These are phyloP conservation scores for Entamoeba invadens DNA, from an alignment of 208 protist species.

Conservation along the genomic window DNA sequence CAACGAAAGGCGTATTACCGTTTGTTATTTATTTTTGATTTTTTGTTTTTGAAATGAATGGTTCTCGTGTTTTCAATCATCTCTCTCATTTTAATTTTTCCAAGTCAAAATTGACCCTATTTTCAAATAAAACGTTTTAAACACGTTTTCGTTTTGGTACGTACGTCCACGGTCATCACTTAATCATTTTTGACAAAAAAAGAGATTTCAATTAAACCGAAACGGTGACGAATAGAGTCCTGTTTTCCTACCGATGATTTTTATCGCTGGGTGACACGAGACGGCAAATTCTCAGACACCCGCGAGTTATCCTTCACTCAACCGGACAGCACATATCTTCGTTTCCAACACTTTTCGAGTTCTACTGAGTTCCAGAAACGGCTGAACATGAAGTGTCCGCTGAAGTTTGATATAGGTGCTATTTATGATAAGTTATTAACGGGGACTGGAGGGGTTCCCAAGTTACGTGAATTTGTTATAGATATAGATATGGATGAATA, in stretches of 20 bases:
- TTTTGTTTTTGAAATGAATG: no score
- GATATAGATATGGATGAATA: conserved; percentile 27
- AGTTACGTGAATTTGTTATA: conserved; percentile 15
- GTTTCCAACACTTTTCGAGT: not conserved
- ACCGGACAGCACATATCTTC: not conserved
- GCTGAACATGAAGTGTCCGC: not conserved
- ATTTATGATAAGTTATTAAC: not conserved
- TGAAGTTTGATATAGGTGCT: not conserved
- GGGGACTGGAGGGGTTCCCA: not conserved
- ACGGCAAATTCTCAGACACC: not conserved
- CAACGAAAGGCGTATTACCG: no score
- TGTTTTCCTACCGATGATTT: not conserved
- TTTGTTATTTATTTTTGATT: no score
- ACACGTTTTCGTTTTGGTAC: no score
- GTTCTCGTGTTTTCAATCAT: no score
- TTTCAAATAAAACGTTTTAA: no score
- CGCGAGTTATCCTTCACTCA: not conserved
- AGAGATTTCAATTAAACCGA: no score
- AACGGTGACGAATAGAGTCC: no score
- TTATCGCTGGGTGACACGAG: not conserved
- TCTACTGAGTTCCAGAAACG: not conserved
- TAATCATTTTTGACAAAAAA: no score
- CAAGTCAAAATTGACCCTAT: no score
- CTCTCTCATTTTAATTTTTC: no score
- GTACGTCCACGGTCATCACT: no score